These are phyloP conservation scores for Biscogniauxia mediterranea DNA, from an alignment of 2,329 filamentous ascomycete genomes.

Conservation along the genomic window DNA sequence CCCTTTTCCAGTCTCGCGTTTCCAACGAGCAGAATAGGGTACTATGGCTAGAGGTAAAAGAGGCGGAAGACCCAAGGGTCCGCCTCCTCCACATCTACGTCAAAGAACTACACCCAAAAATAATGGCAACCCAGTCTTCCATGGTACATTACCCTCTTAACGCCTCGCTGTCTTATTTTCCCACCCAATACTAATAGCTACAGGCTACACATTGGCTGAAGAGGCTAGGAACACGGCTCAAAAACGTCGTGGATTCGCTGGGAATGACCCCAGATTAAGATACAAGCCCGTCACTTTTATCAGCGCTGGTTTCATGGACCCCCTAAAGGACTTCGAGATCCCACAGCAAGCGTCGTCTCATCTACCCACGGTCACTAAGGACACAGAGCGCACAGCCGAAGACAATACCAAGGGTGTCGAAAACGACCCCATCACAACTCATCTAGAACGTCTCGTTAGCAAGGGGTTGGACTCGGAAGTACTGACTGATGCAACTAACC, in stretches of 20 bases:
- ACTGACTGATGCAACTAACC: conserved; percentile 21
- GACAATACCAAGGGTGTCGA: not conserved
- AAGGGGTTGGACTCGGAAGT: conserved; percentile 1
- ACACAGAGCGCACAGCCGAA: not conserved
- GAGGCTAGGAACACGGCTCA: conserved; percentile 50
- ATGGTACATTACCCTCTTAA: conserved; percentile 20
- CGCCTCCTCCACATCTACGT: conserved; percentile 11
- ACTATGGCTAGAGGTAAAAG: not conserved
- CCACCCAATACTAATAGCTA: conserved; percentile 15
- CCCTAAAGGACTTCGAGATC: conserved; percentile 42
- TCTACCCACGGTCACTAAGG: not conserved
- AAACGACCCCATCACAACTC: not conserved
- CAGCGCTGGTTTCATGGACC: conserved; percentile 52
- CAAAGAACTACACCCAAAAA: conserved; percentile 13
- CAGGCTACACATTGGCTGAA: conserved; percentile 44
- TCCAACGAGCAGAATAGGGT: not conserved
- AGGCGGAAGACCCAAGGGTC: conserved; percentile 15
- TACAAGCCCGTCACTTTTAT: conserved; percentile 51
- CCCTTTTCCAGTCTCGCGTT: not conserved
- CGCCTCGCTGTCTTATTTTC: not conserved
- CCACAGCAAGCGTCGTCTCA: conserved; percentile 10
- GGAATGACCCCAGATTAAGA: conserved; percentile 42
- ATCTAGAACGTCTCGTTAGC: not conserved
- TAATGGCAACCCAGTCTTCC: conserved; percentile 15
- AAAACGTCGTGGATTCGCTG: conserved; percentile 43